Evolutionary conservation across 169 alveolate species (phyloP).

Genomic region (Cryptosporidium sp.): DNA sequence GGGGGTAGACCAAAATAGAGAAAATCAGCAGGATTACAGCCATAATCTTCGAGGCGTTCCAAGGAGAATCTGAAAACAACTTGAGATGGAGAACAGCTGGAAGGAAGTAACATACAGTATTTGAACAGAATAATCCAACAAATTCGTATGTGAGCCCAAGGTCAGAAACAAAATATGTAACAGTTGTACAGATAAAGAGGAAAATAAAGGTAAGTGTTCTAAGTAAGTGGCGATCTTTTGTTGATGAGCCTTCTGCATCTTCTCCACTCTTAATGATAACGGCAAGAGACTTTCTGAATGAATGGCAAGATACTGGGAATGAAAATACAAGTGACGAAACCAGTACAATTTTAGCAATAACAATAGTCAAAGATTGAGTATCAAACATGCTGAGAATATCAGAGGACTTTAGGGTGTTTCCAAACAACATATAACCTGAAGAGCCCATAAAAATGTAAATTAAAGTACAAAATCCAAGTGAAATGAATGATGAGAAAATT

Average conservation of each 20-base stretch:
- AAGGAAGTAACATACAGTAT: conserved; percentile 68
- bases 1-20: conserved; percentile 60
- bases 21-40: conserved; percentile 47
- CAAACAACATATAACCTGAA: conserved; percentile 57
- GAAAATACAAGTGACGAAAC: conserved; percentile 67
- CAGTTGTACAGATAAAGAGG: conserved; percentile 55
- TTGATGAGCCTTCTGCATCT: conserved; percentile 50
- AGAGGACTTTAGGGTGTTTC: conserved; percentile 61
- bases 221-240: conserved; percentile 49
- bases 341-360: conserved; percentile 51
- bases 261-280: conserved; percentile 55
- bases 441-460: conserved; percentile 60
- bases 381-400: conserved; percentile 72
- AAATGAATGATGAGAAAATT: conserved; percentile 14
- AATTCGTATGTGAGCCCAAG: conserved; percentile 72
- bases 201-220: conserved; percentile 52
- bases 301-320: conserved; percentile 72
- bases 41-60: conserved; percentile 26
- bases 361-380: conserved; percentile 14
- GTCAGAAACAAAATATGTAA: conserved; percentile 46
- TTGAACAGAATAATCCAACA: conserved; percentile 68
- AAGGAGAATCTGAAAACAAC: conserved; percentile 36
- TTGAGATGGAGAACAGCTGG: conserved; percentile 61
- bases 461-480: conserved; percentile 61
- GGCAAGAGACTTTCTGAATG: conserved; percentile 70